Conservation (phyloP, 2,329 filamentous ascomycete genomes). For the Pestalotiopsis sp. region DNA sequence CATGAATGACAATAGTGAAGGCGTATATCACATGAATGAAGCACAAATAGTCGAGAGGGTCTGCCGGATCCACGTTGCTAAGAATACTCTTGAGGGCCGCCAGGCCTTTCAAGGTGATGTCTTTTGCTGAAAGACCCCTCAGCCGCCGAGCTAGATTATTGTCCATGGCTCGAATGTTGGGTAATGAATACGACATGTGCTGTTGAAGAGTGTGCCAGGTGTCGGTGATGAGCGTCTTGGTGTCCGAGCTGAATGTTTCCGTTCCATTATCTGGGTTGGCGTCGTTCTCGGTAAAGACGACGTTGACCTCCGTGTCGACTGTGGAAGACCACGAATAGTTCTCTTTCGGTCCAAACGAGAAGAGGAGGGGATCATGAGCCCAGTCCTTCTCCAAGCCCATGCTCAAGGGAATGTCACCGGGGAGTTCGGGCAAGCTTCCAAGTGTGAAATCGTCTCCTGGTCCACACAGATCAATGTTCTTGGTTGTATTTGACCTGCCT, state of each 20-base stretch:
- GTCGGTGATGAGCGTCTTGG: slow-evolving; percentile 43
- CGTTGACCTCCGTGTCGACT: slow-evolving; percentile 37
- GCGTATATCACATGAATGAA: slow-evolving; percentile 57
- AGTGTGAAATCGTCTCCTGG: slow-evolving; percentile 29
- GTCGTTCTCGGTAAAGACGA: slow-evolving; percentile 36
- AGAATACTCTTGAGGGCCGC: slow-evolving; percentile 43
- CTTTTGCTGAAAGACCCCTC: slow-evolving; percentile 38
- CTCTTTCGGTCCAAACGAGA: slow-evolving; percentile 37
- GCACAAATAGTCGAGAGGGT: slow-evolving; percentile 50
- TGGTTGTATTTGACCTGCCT: slow-evolving; percentile 2
- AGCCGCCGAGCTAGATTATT: slow-evolving; percentile 48
- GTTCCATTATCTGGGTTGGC: slow-evolving; percentile 21
- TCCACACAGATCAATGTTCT: slow-evolving; percentile 13
- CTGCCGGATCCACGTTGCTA: slow-evolving; percentile 37
- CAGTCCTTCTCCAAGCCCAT: slow-evolving; percentile 33
- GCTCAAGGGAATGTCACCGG: slow-evolving; percentile 42
- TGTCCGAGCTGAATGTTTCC: slow-evolving; percentile 30
- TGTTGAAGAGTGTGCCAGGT: slow-evolving; percentile 49
- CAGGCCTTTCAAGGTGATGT: slow-evolving; percentile 46
- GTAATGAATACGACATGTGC: slow-evolving; percentile 47
- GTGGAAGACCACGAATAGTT: slow-evolving; percentile 35
- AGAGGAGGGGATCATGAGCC: slow-evolving; percentile 38
- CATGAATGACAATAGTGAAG: slow-evolving; percentile 49
- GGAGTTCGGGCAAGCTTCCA: slow-evolving; percentile 43
- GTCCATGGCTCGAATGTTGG: slow-evolving; percentile 43